These are phyloP conservation scores for Fusarium sp. DNA, from an alignment of 2,329 filamentous ascomycete species.

Conservation along the genomic window DNA sequence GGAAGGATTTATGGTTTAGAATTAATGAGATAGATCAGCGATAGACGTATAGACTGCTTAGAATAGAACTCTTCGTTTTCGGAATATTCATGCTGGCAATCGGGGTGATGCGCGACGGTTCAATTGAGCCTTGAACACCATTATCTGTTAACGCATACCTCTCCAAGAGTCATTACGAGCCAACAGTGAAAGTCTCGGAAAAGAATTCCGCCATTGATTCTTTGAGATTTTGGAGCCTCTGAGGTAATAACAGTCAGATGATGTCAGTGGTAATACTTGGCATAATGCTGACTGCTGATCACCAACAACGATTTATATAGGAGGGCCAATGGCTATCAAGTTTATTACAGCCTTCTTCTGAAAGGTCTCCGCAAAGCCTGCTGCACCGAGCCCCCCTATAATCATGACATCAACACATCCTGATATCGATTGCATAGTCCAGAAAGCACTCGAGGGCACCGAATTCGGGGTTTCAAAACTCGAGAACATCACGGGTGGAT, in stretches of 20 bases:
- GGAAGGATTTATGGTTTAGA: rapidly evolving
- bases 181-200: not conserved
- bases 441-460: not conserved
- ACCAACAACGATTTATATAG: not conserved
- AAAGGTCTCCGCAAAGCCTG: rapidly evolving
- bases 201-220: not conserved
- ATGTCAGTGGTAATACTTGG: not conserved
- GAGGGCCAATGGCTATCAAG: rapidly evolving
- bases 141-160: not conserved
- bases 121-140: not conserved
- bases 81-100: rapidly evolving
- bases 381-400: not conserved
- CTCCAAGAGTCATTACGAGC: not conserved
- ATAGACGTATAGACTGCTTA: not conserved
- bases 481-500: not conserved
- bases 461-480: not conserved
- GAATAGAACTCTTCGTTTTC: not conserved
- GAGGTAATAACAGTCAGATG: not conserved
- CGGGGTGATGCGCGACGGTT: not conserved
- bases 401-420: not conserved
- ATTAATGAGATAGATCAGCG: not conserved
- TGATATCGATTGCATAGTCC: conserved; percentile 1
- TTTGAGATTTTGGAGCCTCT: not conserved
- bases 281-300: conserved; percentile 7
- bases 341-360: not conserved